Percentiles rank a stretch among this genome's conserved stretches.
Evolutionary conservation across 169 alveolate genomes (phyloP).

Genomic region (Miamiensis avidus): DNA sequence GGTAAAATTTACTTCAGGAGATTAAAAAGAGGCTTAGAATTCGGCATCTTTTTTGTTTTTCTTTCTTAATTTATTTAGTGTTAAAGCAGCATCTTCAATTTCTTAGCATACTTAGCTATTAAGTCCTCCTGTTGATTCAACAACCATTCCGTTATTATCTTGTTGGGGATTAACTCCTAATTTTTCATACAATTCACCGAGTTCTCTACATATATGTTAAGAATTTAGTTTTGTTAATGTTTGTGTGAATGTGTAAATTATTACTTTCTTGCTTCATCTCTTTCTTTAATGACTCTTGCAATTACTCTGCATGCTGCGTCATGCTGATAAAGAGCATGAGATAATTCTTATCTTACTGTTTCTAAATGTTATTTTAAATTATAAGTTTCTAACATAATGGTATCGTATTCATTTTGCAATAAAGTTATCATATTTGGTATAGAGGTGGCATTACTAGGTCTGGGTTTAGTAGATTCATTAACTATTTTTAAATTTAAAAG

Average conservation of each 20-base stretch:
- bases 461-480: constrained; percentile 73
- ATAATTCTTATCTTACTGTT: constrained; percentile 91
- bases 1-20: constrained; percentile 16
- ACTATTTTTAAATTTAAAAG: not conserved
- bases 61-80: constrained; percentile 35
- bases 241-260: not conserved
- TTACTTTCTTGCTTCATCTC: constrained; percentile 88
- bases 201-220: constrained; percentile 14
- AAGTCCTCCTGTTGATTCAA: constrained; percentile 25
- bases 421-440: constrained; percentile 93
- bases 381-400: constrained; percentile 92
- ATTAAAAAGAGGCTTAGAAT: constrained; percentile 23
- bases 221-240: not conserved
- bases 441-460: constrained; percentile 91
- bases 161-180: not conserved
- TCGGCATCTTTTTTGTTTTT: constrained; percentile 20
- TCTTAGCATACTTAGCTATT: not conserved
- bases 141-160: constrained; percentile 14
- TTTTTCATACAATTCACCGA: constrained; percentile 28
- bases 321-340: constrained; percentile 96
- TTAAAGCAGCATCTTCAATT: constrained; percentile 25
- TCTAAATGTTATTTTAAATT: constrained; percentile 88
- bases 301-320: constrained; percentile 99
- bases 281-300: constrained; percentile 93
- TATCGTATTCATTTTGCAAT: constrained; percentile 96